phyloP scores from a whole-genome alignment of 2,329 filamentous ascomycete species.

The Fusarium citri region DNA sequence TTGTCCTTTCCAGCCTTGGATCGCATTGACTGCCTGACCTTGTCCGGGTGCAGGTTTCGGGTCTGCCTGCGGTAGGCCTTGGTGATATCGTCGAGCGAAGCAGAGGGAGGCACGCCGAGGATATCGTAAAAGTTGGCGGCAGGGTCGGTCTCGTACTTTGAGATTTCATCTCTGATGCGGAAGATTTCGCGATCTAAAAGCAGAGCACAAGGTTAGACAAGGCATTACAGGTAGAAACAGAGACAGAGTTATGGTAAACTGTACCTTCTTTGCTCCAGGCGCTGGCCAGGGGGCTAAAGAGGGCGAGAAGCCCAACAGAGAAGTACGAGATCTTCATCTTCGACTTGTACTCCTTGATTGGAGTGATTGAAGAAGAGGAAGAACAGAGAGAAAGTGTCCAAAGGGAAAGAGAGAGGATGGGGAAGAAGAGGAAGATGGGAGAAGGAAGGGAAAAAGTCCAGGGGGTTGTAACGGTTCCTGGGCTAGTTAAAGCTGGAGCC shows the following conservation, averaged over 20 bases:
- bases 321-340: slow-evolving; percentile 79
- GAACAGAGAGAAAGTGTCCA: slow-evolving; percentile 5
- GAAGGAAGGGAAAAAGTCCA: slow-evolving; percentile 2
- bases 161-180: slow-evolving; percentile 88
- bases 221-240: not conserved
- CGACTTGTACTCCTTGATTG: slow-evolving; percentile 18
- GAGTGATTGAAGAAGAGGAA: slow-evolving; percentile 10
- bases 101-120: slow-evolving; percentile 78
- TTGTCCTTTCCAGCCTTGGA: slow-evolving; percentile 71
- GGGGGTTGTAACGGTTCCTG: slow-evolving; percentile 28
- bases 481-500: slow-evolving; percentile 25
- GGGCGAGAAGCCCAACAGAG: slow-evolving; percentile 75
- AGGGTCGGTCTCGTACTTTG: slow-evolving; percentile 78
- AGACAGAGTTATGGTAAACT: slow-evolving; percentile 35
- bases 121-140: slow-evolving; percentile 95
- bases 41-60: slow-evolving; percentile 89
- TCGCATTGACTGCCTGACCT: slow-evolving; percentile 86
- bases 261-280: slow-evolving; percentile 90
- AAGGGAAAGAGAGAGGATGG: not conserved
- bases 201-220: slow-evolving; percentile 14
- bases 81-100: slow-evolving; percentile 87
- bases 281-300: slow-evolving; percentile 73
- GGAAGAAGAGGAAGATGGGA: slow-evolving; percentile 3
- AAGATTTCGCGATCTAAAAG: slow-evolving; percentile 94
- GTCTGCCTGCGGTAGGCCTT: slow-evolving; percentile 94